Percentiles rank a stretch among this genome's conserved stretches.
phyloP scores from a whole-genome alignment of 129 eudicot species.

The Centrapalus pauciflorus region DNA sequence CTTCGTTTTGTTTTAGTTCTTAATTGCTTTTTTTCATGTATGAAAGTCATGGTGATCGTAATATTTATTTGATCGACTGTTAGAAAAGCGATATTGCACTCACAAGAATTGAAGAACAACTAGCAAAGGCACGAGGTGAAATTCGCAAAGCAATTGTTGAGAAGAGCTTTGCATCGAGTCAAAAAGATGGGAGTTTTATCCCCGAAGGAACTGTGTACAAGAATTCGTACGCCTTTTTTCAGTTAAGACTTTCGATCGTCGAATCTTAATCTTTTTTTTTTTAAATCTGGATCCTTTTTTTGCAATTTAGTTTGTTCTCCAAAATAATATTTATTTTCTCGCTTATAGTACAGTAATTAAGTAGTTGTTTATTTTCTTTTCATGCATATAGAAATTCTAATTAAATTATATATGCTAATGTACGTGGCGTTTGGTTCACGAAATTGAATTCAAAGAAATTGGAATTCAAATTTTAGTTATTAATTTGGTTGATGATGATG shows the following conservation, averaged over 20 bases:
- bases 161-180: conserved; percentile 6
- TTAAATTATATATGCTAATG: too few species aligned
- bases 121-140: conserved; percentile 18
- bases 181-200: neutral
- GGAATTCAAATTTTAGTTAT: too few species aligned
- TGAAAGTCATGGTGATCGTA: neutral
- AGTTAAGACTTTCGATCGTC: conserved; percentile 9
- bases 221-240: conserved; percentile 20
- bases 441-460: too few species aligned
- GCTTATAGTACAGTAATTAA: neutral
- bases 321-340: neutral
- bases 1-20: neutral
- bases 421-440: too few species aligned
- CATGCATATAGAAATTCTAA: too few species aligned
- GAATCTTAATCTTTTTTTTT: neutral
- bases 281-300: neutral
- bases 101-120: conserved; percentile 22
- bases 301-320: neutral
- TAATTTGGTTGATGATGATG: too few species aligned
- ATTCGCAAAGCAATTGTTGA: conserved; percentile 22
- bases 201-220: conserved; percentile 16
- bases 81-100: conserved; percentile 6
- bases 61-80: conserved; percentile 3
- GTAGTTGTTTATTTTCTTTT: too few species aligned
- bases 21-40: neutral